Conservation (phyloP, 768 basidiomycete genomes). For the Collybiopsis confluens region DNA sequence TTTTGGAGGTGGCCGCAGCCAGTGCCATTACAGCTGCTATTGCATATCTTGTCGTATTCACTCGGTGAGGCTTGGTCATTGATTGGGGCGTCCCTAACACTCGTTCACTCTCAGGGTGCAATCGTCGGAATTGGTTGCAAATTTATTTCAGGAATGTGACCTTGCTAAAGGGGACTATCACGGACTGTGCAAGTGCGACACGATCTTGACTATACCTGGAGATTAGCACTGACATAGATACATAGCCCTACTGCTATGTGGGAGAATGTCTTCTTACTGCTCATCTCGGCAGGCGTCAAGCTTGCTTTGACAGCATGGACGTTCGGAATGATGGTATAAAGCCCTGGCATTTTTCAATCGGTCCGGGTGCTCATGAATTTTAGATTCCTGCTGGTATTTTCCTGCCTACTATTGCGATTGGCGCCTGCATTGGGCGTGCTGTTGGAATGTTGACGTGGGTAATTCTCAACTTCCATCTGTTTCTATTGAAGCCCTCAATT, state of each 20-base stretch:
- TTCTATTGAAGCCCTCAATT: neutral
- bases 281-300: conserved; percentile 60
- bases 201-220: neutral
- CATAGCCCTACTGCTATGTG: conserved; percentile 58
- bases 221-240: neutral
- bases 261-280: conserved; percentile 64
- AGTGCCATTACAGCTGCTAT: conserved; percentile 67
- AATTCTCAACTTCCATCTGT: neutral
- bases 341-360: neutral
- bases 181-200: conserved; percentile 74
- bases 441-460: conserved; percentile 64
- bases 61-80: conserved; percentile 35
- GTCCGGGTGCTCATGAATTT: neutral
- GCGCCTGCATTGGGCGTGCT: conserved; percentile 68
- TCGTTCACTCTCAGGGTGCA: conserved; percentile 44
- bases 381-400: conserved; percentile 77
- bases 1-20: conserved; percentile 59
- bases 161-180: conserved; percentile 61
- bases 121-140: conserved; percentile 77
- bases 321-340: conserved; percentile 69
- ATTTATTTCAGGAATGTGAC: conserved; percentile 82
- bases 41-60: conserved; percentile 69
- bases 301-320: conserved; percentile 68
- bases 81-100: neutral
- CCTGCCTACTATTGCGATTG: conserved; percentile 71